Percentiles rank a stretch among this genome's conserved stretches.
phyloP scores from a whole-genome alignment of 441 rosid genomes.

The Gossypium davidsonii region DNA sequence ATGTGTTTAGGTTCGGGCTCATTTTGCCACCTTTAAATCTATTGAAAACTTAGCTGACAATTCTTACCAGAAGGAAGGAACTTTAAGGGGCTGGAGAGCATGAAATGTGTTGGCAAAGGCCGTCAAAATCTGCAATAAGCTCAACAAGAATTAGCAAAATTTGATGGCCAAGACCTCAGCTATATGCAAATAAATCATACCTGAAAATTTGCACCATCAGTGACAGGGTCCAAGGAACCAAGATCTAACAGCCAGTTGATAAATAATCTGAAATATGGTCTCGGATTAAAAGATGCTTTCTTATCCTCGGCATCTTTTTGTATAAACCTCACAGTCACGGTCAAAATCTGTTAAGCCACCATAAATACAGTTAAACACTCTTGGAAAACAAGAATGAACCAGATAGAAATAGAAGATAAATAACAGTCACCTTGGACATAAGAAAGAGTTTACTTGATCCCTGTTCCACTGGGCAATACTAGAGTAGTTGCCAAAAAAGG shows the following conservation, averaged over 20 bases:
- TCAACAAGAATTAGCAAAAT: slow-evolving; percentile 16
- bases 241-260: slow-evolving; percentile 83
- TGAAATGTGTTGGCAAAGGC: slow-evolving; percentile 88
- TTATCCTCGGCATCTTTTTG: slow-evolving; percentile 88
- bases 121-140: slow-evolving; percentile 59
- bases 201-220: slow-evolving; percentile 78
- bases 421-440: slow-evolving; percentile 58
- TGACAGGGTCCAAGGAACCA: slow-evolving; percentile 54
- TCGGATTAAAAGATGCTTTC: slow-evolving; percentile 74
- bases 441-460: slow-evolving; percentile 65
- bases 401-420: neutral
- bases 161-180: neutral
- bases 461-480: slow-evolving; percentile 64
- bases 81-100: slow-evolving; percentile 81
- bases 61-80: slow-evolving; percentile 87
- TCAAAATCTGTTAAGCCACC: slow-evolving; percentile 54
- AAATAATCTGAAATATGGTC: slow-evolving; percentile 93
- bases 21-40: neutral
- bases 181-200: slow-evolving; percentile 28
- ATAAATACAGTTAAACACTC: slow-evolving; percentile 11
- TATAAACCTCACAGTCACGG: slow-evolving; percentile 64
- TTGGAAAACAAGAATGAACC: neutral
- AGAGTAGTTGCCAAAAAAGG: neutral
- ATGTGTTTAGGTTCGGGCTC: neutral
- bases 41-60: slow-evolving; percentile 8